phyloP scores from a whole-genome alignment of 2,329 filamentous ascomycete species.

The Penicillium frequentans region DNA sequence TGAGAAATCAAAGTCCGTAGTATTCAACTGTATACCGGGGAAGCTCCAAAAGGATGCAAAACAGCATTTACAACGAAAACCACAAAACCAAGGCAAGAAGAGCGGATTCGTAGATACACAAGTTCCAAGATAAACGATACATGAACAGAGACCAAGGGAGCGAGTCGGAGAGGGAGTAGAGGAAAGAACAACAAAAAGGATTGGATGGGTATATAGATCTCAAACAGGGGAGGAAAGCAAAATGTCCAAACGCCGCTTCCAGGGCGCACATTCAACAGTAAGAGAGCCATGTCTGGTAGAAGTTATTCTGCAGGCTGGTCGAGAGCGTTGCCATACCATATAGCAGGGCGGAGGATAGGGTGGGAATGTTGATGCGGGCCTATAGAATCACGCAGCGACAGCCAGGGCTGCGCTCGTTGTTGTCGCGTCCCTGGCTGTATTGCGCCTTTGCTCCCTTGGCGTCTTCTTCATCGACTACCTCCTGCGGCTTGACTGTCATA shows the following conservation, averaged over 20 bases:
- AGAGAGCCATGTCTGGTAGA: neutral
- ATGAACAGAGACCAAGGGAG: conserved; percentile 9
- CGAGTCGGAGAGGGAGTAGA: conserved; percentile 4
- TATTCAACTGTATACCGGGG: conserved; percentile 1
- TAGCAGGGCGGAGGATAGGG: neutral
- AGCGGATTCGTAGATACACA: conserved; percentile 21
- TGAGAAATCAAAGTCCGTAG: neutral
- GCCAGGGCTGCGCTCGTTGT: conserved; percentile 57
- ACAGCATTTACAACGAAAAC: conserved; percentile 2
- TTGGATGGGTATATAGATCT: conserved; percentile 26
- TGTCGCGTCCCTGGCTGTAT: conserved; percentile 52
- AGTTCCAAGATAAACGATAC: conserved; percentile 15
- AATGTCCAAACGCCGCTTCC: conserved; percentile 20
- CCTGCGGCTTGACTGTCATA: conserved; percentile 87
- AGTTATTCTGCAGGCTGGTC: conserved; percentile 18
- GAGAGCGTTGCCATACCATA: conserved; percentile 2
- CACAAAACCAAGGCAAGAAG: neutral
- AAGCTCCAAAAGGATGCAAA: conserved; percentile 2
- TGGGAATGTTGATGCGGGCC: conserved; percentile 1
- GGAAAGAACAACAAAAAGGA: conserved; percentile 7
- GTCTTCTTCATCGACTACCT: conserved; percentile 77
- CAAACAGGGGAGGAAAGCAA: conserved; percentile 5
- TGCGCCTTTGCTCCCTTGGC: conserved; percentile 64
- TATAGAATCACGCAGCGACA: conserved; percentile 67
- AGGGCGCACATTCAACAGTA: conserved; percentile 16